Percentiles rank a stretch among this genome's conserved stretches.
These are phyloP conservation scores for Backusella tuberculispora DNA, from an alignment of 192 early-diverging fungal genomes.

Conservation along the genomic window DNA sequence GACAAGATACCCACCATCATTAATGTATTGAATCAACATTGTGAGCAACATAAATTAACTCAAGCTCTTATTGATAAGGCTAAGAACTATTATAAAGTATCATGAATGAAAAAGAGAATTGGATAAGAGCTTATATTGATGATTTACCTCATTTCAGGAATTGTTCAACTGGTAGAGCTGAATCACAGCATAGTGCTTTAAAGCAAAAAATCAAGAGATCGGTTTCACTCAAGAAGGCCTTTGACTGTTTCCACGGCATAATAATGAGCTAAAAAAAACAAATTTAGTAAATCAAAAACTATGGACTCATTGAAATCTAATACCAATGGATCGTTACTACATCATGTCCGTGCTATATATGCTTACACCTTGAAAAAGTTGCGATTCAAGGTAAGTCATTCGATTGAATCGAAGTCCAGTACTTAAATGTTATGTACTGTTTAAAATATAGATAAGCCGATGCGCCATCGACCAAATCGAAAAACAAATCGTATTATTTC, in stretches of 20 bases:
- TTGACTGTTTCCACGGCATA: background rate
- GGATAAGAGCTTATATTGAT: background rate
- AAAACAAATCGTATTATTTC: background rate
- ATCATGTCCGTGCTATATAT: too few species aligned
- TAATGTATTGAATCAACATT: background rate
- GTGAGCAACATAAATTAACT: background rate
- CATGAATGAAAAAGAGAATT: background rate
- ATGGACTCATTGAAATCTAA: too few species aligned
- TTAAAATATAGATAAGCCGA: background rate
- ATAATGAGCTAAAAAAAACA: too few species aligned
- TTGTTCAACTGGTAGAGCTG: background rate
- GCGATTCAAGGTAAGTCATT: too few species aligned
- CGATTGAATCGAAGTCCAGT: too few species aligned
- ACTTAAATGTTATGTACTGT: too few species aligned
- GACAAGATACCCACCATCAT: background rate
- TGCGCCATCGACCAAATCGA: background rate
- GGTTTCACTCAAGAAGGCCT: background rate
- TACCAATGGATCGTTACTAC: too few species aligned
- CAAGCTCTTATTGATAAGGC: background rate
- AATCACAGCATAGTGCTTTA: background rate
- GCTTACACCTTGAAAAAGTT: too few species aligned
- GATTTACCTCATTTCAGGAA: background rate
- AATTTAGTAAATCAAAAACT: too few species aligned
- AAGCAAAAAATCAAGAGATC: background rate
- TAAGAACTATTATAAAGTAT: background rate